phyloP scores from a whole-genome alignment of 2,329 filamentous ascomycete genomes.

The Verticillium longisporum region DNA sequence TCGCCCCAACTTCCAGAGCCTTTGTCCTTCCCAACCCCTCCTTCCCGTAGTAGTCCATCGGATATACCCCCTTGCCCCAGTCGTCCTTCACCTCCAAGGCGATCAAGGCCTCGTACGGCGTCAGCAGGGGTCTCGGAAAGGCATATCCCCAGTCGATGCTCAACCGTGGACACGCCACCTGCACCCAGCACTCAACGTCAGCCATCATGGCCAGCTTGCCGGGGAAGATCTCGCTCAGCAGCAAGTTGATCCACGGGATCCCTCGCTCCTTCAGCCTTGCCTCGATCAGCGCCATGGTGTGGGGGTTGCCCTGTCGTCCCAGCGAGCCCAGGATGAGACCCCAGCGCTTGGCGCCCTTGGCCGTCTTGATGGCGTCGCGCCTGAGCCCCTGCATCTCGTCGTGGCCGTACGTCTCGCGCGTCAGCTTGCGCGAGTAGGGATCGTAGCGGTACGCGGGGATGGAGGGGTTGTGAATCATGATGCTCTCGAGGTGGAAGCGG shows the following conservation, averaged over 20 bases:
- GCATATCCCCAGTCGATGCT: constrained; percentile 99
- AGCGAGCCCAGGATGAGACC: constrained; percentile 90
- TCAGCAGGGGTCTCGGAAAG: constrained; percentile 80
- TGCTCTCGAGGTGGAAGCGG: constrained; percentile 91
- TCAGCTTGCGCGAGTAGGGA: constrained; percentile 87
- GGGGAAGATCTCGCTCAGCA: constrained; percentile 93
- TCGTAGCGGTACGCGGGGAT: constrained; percentile 95
- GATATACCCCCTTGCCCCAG: constrained; percentile 73
- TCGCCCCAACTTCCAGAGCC: constrained; percentile 21
- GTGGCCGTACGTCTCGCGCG: constrained; percentile 86
- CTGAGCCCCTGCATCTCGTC: constrained; percentile 82
- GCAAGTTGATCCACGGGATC: constrained; percentile 75
- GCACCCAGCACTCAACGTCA: constrained; percentile 96
- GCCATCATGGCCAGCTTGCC: constrained; percentile 89
- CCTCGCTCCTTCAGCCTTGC: constrained; percentile 61
- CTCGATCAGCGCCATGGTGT: constrained; percentile 86
- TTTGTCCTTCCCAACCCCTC: constrained; percentile 82
- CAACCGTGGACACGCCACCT: constrained; percentile 91
- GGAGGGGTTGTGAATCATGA: constrained; percentile 96
- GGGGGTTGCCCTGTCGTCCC: constrained; percentile 89
- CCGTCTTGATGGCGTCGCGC: constrained; percentile 66
- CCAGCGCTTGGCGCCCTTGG: constrained; percentile 78
- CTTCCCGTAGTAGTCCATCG: constrained; percentile 97
- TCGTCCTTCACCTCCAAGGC: constrained; percentile 74
- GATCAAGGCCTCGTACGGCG: constrained; percentile 90